Percentiles rank a stretch among this genome's conserved stretches.
phyloP scores from a whole-genome alignment of 2,329 filamentous ascomycete species.

The Myriosclerotinia scirpicola region DNA sequence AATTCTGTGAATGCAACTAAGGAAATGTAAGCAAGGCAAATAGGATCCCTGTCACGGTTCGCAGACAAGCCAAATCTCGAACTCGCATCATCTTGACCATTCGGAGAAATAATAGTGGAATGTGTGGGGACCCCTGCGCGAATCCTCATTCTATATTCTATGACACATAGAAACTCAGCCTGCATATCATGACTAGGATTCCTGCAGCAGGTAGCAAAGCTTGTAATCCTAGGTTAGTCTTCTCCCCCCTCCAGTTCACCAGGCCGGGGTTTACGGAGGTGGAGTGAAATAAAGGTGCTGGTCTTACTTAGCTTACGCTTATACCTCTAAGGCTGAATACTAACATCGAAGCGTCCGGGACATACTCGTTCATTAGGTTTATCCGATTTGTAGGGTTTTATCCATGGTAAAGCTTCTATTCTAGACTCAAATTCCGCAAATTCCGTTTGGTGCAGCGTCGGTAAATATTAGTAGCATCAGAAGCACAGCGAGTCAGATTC shows the following conservation, averaged over 20 bases:
- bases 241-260: too few relatives aligned
- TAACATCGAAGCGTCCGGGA: neutral
- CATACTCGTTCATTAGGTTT: neutral
- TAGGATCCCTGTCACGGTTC: neutral
- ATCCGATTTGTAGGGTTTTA: too few relatives aligned
- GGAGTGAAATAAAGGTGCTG: too few relatives aligned
- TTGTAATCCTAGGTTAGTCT: too few relatives aligned
- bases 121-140: neutral
- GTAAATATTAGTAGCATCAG: neutral
- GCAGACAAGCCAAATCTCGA: neutral
- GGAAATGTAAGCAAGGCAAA: too few relatives aligned
- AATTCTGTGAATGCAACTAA: neutral
- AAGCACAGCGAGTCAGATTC: neutral
- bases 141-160: neutral
- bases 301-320: neutral
- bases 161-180: conserved; percentile 19
- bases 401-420: neutral
- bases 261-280: too few relatives aligned
- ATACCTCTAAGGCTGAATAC: neutral
- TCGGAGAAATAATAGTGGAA: neutral
- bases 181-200: neutral
- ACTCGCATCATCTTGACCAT: neutral
- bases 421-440: too few relatives aligned
- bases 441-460: neutral
- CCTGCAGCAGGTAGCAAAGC: too few relatives aligned